Conservation (phyloP, 768 basidiomycete genomes). For the Termitomyces sp. region DNA sequence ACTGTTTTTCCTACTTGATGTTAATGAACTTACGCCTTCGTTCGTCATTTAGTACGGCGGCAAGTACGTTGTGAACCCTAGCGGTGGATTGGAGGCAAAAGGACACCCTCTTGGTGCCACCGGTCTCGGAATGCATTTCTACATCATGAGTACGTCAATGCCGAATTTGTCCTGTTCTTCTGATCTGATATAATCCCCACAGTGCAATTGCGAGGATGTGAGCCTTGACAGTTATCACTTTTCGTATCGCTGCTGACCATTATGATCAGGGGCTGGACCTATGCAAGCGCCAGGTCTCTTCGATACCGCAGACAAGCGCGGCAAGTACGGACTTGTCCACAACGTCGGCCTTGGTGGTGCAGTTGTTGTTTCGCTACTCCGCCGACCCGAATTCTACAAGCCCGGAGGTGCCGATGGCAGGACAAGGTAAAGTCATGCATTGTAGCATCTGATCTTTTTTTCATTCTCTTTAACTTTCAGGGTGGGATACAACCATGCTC, state of each 20-base stretch:
- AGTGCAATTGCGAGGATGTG: slow-evolving; percentile 78
- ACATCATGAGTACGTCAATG: slow-evolving; percentile 59
- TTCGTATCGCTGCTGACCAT: neutral
- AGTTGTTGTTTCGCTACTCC: slow-evolving; percentile 69
- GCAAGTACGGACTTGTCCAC: slow-evolving; percentile 78
- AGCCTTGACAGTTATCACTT: slow-evolving; percentile 11
- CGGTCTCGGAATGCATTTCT: slow-evolving; percentile 84
- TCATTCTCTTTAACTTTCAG: slow-evolving; percentile 25
- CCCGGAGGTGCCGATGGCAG: slow-evolving; percentile 64
- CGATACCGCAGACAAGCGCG: slow-evolving; percentile 52
- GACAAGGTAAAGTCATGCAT: slow-evolving; percentile 38
- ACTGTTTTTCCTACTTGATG: neutral
- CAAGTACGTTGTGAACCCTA: slow-evolving; percentile 80
- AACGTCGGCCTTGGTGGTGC: slow-evolving; percentile 83
- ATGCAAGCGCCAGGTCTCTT: slow-evolving; percentile 79
- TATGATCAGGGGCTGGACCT: slow-evolving; percentile 71
- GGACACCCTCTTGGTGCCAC: slow-evolving; percentile 84
- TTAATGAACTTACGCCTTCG: neutral
- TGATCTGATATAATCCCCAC: slow-evolving; percentile 5
- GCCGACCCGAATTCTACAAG: slow-evolving; percentile 73
- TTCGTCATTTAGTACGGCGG: slow-evolving; percentile 59
- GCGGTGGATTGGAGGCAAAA: slow-evolving; percentile 85
- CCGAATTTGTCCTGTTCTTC: neutral
- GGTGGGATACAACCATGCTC: slow-evolving; percentile 78
- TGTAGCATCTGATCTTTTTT: neutral